Evolutionary conservation across 495 filamentous ascomycete genomes (phyloP).

Genomic region (Xylaria cubensis): DNA sequence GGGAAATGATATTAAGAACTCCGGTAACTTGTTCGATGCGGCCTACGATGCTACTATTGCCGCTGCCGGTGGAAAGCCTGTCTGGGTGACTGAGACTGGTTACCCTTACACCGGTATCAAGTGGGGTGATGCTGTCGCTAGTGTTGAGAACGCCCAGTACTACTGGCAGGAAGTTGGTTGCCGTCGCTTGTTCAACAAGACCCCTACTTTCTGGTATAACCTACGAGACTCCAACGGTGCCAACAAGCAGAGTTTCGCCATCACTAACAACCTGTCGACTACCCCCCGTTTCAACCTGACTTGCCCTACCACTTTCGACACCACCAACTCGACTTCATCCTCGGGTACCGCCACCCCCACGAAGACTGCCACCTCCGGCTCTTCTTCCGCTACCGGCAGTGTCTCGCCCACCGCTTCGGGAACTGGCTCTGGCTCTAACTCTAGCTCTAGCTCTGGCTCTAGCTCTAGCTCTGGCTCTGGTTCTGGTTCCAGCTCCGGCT

Average conservation of each 20-base stretch:
- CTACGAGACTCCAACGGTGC: constrained; percentile 54
- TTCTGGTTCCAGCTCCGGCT: constrained; percentile 19
- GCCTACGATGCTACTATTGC: constrained; percentile 44
- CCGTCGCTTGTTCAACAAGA: constrained; percentile 65
- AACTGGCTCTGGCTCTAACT: constrained; percentile 30
- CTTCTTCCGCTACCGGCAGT: constrained; percentile 32
- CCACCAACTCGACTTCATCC: constrained; percentile 30
- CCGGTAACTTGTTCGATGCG: constrained; percentile 47
- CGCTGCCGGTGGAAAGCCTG: constrained; percentile 48
- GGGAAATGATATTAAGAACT: constrained; percentile 53
- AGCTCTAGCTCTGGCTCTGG: constrained; percentile 31
- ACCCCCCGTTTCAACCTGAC: constrained; percentile 65
- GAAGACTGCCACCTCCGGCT: constrained; percentile 27
- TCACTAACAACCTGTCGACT: constrained; percentile 58
- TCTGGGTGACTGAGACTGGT: constrained; percentile 62
- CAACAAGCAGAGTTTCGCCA: constrained; percentile 53
- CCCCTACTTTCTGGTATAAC: constrained; percentile 70
- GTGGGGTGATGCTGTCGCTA: constrained; percentile 64
- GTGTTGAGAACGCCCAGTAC: constrained; percentile 66
- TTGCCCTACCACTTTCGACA: constrained; percentile 56
- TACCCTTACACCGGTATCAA: constrained; percentile 52
- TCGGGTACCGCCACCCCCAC: constrained; percentile 29
- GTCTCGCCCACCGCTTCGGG: constrained; percentile 29
- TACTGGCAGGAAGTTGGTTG: constrained; percentile 79
- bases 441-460: constrained; percentile 33